phyloP scores from a whole-genome alignment of 805 yeast species.

The Suhomyces sp. region DNA sequence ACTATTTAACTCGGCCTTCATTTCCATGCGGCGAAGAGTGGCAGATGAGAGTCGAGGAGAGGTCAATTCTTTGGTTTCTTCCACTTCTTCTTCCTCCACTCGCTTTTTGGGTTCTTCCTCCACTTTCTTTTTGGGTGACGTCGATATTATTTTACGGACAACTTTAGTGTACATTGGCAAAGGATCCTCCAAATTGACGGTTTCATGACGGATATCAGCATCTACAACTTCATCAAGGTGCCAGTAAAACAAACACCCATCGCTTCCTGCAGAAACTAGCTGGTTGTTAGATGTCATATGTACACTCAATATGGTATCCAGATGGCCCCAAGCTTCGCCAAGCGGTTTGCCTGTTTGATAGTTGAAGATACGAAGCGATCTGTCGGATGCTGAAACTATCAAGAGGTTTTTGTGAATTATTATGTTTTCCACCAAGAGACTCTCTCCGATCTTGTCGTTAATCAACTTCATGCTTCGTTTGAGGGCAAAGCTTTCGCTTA shows the following conservation, averaged over 20 bases:
- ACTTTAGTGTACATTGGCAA: constrained; percentile 22
- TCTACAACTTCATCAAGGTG: constrained; percentile 10
- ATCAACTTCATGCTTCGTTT: constrained; percentile 39
- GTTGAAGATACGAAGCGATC: constrained; percentile 51
- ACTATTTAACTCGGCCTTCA: constrained; percentile 12
- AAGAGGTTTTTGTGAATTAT: constrained; percentile 29
- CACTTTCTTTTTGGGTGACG: neutral
- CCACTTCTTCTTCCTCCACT: neutral
- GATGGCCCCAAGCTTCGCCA: constrained; percentile 54
- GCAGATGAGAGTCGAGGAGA: constrained; percentile 29
- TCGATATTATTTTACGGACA: constrained; percentile 30
- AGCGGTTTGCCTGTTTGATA: constrained; percentile 45
- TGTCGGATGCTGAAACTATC: constrained; percentile 51
- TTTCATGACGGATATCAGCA: neutral
- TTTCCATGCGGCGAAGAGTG: constrained; percentile 33
- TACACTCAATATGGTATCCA: constrained; percentile 47
- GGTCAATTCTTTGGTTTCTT: neutral
- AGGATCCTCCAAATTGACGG: neutral
- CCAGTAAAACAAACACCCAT: constrained; percentile 58
- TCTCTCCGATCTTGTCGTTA: constrained; percentile 37
- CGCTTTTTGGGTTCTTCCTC: no score
- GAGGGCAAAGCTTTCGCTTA: constrained; percentile 28
- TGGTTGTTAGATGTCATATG: constrained; percentile 18
- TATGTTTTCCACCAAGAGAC: constrained; percentile 45
- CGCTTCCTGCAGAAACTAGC: constrained; percentile 45